Evolutionary conservation across 2,329 filamentous ascomycete genomes (phyloP).

Genomic region (Geosmithia morbida): DNA sequence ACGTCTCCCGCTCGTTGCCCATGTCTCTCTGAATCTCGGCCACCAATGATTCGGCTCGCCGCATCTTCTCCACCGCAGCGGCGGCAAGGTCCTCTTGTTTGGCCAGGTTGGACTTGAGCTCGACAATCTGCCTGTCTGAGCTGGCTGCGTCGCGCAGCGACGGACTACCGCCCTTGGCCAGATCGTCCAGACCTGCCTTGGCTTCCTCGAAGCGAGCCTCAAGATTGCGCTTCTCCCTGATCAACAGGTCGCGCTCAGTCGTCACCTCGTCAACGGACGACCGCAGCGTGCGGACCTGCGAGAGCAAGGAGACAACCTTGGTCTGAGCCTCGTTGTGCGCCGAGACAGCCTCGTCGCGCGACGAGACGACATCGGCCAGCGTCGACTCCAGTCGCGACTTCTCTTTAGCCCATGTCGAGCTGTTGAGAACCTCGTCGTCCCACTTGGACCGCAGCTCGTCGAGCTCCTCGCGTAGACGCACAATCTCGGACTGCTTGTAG

Average conservation of each 20-base stretch:
- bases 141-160: constrained; percentile 80
- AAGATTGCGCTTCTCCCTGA: constrained; percentile 80
- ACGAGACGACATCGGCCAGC: constrained; percentile 73
- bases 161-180: constrained; percentile 72
- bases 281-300: constrained; percentile 74
- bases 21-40: constrained; percentile 91
- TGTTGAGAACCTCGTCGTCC: constrained; percentile 96
- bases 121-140: constrained; percentile 77
- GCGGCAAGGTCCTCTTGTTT: constrained; percentile 88
- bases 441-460: constrained; percentile 92
- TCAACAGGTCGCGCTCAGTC: constrained; percentile 69
- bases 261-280: constrained; percentile 75
- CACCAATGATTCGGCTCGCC: constrained; percentile 74
- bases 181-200: constrained; percentile 74
- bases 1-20: constrained; percentile 68
- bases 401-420: constrained; percentile 96
- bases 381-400: constrained; percentile 85
- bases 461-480: constrained; percentile 82
- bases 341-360: constrained; percentile 83
- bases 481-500: constrained; percentile 77
- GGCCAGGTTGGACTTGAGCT: constrained; percentile 75
- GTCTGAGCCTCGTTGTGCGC: constrained; percentile 92
- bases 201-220: constrained; percentile 79
- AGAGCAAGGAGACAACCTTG: constrained; percentile 80
- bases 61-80: constrained; percentile 94